These are phyloP conservation scores for Saccharomycopsis vini DNA, from an alignment of 805 yeast genomes.

Conservation along the genomic window DNA sequence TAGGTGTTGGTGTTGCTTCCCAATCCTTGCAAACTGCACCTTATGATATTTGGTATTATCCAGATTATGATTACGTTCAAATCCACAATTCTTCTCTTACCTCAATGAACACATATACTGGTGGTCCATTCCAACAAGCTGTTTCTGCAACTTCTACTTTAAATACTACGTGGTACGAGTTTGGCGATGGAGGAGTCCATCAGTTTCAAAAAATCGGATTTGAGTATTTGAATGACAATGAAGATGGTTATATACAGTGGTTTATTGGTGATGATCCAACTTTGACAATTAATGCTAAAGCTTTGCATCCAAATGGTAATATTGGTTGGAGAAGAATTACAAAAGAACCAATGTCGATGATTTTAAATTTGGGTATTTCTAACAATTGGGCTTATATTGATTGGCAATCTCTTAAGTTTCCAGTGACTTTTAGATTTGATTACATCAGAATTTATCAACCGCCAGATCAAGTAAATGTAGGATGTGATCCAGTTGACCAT, in stretches of 20 bases:
- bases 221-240: slow-evolving; percentile 67
- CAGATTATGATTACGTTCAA: slow-evolving; percentile 75
- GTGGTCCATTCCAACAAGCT: slow-evolving; percentile 93
- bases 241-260: slow-evolving; percentile 75
- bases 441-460: slow-evolving; percentile 93
- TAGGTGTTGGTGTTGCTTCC: slow-evolving; percentile 66
- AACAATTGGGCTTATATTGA: slow-evolving; percentile 90
- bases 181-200: slow-evolving; percentile 39
- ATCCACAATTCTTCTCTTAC: slow-evolving; percentile 62
- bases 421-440: slow-evolving; percentile 67
- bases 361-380: slow-evolving; percentile 84
- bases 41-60: slow-evolving; percentile 86
- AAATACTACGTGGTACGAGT: slow-evolving; percentile 76
- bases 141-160: slow-evolving; percentile 74
- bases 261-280: slow-evolving; percentile 76
- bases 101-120: slow-evolving; percentile 77
- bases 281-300: slow-evolving; percentile 58
- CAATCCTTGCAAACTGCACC: slow-evolving; percentile 94
- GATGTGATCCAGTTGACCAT: slow-evolving; percentile 80
- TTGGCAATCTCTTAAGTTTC: slow-evolving; percentile 77
- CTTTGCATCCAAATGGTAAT: slow-evolving; percentile 87
- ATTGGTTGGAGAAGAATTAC: slow-evolving; percentile 73
- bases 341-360: slow-evolving; percentile 87
- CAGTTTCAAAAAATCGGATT: slow-evolving; percentile 66
- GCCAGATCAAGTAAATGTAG: slow-evolving; percentile 42